phyloP scores from a whole-genome alignment of 257 asterid species.

The Capsicum baccatum region DNA sequence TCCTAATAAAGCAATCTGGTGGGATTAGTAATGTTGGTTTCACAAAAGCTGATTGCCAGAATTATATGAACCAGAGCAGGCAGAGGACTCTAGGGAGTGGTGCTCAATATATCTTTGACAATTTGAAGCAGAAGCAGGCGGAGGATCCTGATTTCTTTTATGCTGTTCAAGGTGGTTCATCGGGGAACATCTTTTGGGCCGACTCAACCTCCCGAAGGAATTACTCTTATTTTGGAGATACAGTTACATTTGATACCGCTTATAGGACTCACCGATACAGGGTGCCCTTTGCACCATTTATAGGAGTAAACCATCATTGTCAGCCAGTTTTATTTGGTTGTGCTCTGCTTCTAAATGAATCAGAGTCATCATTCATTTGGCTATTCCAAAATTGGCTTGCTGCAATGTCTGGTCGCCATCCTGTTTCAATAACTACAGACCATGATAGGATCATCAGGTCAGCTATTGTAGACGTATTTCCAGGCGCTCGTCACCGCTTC shows the following conservation, averaged over 20 bases:
- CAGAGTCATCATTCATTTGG: conserved; percentile 85
- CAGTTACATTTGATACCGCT: conserved; percentile 88
- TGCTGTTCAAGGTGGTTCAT: conserved; percentile 70
- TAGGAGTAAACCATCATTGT: conserved; percentile 93
- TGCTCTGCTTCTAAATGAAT: conserved; percentile 78
- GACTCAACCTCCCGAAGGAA: conserved; percentile 71
- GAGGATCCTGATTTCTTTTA: conserved; percentile 75
- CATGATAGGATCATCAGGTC: conserved; percentile 76
- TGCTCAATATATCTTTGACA: conserved; percentile 80
- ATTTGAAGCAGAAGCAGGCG: conserved; percentile 74
- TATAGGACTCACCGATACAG: conserved; percentile 88
- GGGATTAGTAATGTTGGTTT: conserved; percentile 91
- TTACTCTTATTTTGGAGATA: conserved; percentile 82
- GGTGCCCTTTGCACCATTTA: conserved; percentile 87
- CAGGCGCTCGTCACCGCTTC: conserved; percentile 76
- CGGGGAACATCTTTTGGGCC: conserved; percentile 87
- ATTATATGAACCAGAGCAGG: conserved; percentile 79
- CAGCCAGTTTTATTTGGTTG: conserved; percentile 92
- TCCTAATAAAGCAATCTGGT: conserved; percentile 86
- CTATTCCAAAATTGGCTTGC: conserved; percentile 83
- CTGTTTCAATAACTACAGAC: conserved; percentile 87
- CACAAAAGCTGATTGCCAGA: conserved; percentile 90
- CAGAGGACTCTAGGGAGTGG: conserved; percentile 88
- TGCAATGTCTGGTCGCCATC: conserved; percentile 74
- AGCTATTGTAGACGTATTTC: conserved; percentile 74